A percentile compares a stretch with the other conserved stretches of the same genome.
These are phyloP conservation scores for Fusarium circinatum DNA, from an alignment of 2,329 filamentous ascomycete species.

Conservation along the genomic window DNA sequence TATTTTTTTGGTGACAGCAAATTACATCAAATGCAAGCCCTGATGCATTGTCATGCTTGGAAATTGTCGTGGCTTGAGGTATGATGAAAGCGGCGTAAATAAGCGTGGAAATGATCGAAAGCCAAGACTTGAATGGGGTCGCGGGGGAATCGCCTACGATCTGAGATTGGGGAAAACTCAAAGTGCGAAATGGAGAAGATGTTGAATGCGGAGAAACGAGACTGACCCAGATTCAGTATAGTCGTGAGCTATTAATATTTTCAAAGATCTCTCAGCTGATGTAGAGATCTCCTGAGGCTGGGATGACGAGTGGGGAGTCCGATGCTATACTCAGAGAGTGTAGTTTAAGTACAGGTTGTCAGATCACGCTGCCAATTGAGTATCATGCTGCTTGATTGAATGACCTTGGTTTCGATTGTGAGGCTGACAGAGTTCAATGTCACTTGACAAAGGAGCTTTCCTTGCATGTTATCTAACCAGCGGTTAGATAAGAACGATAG, in stretches of 20 bases:
- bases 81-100: slow-evolving; percentile 15
- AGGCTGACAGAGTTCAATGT: background rate
- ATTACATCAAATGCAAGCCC: background rate
- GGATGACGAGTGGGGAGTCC: background rate
- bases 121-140: background rate
- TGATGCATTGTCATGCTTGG: background rate
- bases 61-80: background rate
- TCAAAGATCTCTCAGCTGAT: background rate
- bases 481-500: background rate
- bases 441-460: fast-evolving
- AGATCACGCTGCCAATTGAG: background rate
- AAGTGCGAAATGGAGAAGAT: background rate
- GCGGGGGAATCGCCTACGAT: background rate
- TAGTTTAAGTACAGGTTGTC: background rate
- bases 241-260: background rate
- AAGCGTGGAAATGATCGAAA: background rate
- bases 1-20: background rate
- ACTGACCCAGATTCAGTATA: background rate
- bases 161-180: background rate
- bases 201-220: background rate
- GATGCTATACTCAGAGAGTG: background rate
- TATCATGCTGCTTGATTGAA: background rate
- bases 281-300: background rate
- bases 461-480: background rate
- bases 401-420: fast-evolving